phyloP scores from a whole-genome alignment of 371 early-diverging fungal genomes.

The Scutellospora calospora region DNA sequence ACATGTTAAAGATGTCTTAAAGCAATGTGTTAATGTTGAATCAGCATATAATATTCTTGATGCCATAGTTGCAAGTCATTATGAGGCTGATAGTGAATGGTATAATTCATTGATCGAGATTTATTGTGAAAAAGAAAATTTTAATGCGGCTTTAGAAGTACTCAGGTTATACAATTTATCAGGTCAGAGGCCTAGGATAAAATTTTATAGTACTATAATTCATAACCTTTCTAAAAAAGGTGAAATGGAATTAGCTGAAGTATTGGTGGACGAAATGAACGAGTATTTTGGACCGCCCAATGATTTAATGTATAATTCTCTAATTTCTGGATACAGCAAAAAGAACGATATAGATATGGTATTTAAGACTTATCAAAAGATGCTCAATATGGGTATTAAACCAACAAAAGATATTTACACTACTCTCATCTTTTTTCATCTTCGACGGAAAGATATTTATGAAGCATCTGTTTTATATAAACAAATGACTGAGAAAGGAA shows the following conservation, averaged over 20 bases:
- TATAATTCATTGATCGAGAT: neutral
- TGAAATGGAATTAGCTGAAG: conserved; percentile 5
- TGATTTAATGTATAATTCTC: neutral
- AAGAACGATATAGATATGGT: neutral
- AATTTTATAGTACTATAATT: conserved; percentile 14
- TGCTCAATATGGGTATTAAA: neutral
- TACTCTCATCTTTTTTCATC: neutral
- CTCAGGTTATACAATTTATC: neutral
- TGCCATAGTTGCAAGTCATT: neutral
- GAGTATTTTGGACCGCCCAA: conserved; percentile 1
- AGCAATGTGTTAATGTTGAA: neutral
- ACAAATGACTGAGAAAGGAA: neutral
- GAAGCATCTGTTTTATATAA: neutral
- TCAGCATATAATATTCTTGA: neutral
- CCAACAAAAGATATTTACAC: neutral
- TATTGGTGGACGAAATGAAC: neutral
- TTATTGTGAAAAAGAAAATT: neutral
- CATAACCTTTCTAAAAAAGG: neutral
- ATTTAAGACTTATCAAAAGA: neutral
- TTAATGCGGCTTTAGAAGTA: neutral
- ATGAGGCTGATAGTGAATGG: neutral
- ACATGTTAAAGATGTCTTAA: neutral
- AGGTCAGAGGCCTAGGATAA: conserved; percentile 12
- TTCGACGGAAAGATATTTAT: neutral
- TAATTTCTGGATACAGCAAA: neutral